These are phyloP conservation scores for Aspergillus hortae DNA, from an alignment of 2,329 filamentous ascomycete genomes.

Conservation along the genomic window DNA sequence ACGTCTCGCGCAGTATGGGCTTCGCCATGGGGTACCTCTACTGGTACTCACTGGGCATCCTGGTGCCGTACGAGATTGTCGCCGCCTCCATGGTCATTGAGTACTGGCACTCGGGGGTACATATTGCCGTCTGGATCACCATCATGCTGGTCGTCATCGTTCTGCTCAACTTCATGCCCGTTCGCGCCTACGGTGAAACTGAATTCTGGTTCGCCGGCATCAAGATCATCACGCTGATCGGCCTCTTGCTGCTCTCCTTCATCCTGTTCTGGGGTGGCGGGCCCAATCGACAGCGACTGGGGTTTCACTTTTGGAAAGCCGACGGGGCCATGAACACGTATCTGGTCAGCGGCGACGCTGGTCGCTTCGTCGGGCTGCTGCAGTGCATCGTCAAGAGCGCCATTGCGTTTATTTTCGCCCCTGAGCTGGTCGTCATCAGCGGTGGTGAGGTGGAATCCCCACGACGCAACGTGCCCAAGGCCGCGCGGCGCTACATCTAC, in stretches of 20 bases:
- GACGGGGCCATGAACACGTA: constrained; percentile 47
- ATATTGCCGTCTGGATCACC: constrained; percentile 50
- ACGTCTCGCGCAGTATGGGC: constrained; percentile 40
- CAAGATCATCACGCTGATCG: constrained; percentile 52
- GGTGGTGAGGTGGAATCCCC: constrained; percentile 58
- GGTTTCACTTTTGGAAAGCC: constrained; percentile 52
- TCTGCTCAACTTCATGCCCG: constrained; percentile 46
- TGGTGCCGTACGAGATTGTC: constrained; percentile 58
- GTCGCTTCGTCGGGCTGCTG: constrained; percentile 52
- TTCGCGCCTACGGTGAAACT: constrained; percentile 51
- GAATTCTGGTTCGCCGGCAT: constrained; percentile 54
- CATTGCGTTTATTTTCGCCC: constrained; percentile 55
- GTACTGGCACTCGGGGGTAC: constrained; percentile 53
- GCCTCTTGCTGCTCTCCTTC: constrained; percentile 51
- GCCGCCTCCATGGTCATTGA: constrained; percentile 63
- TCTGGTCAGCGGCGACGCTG: constrained; percentile 43
- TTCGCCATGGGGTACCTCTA: constrained; percentile 45
- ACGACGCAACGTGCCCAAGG: constrained; percentile 57
- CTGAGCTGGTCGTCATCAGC: constrained; percentile 54
- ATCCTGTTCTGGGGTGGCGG: constrained; percentile 58
- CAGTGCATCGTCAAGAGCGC: constrained; percentile 50
- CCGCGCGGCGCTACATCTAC: constrained; percentile 58
- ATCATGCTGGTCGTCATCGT: constrained; percentile 59
- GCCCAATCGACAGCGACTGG: constrained; percentile 48
- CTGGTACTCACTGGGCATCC: constrained; percentile 47